These are phyloP conservation scores for Geosmithia flava DNA, from an alignment of 2,329 filamentous ascomycete species.

Conservation along the genomic window DNA sequence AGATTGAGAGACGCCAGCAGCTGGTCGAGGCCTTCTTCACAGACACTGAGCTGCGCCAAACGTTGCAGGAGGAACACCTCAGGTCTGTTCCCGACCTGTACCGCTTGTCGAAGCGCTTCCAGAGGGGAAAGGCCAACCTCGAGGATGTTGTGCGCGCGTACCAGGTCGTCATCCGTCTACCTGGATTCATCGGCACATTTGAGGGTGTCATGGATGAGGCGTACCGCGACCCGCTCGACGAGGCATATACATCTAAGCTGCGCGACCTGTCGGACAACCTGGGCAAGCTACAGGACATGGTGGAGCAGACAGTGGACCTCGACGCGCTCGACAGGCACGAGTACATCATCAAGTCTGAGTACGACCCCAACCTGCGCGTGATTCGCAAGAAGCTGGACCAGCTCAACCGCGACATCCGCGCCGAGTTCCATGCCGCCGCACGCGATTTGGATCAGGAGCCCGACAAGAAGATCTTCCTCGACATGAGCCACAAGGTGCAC, in stretches of 20 bases:
- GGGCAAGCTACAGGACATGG: conserved; percentile 88
- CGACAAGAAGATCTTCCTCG: conserved; percentile 98
- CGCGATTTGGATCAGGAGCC: conserved; percentile 77
- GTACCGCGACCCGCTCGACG: conserved; percentile 78
- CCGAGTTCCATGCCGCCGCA: conserved; percentile 65
- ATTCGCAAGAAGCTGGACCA: conserved; percentile 87
- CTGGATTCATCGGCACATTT: conserved; percentile 78
- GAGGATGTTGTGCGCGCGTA: conserved; percentile 95
- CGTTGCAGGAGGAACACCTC: conserved; percentile 92
- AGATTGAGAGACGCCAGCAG: conserved; percentile 86
- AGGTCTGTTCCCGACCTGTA: conserved; percentile 90
- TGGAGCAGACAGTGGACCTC: conserved; percentile 93
- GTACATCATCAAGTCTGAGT: conserved; percentile 98
- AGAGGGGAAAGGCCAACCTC: conserved; percentile 77
- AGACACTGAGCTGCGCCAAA: conserved; percentile 87
- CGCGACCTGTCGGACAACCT: conserved; percentile 65
- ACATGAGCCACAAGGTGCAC: conserved; percentile 80
- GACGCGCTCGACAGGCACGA: conserved; percentile 94
- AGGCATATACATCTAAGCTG: conserved; percentile 76
- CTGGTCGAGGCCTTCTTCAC: conserved; percentile 89
- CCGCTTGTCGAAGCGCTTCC: conserved; percentile 85
- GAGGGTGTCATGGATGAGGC: conserved; percentile 93
- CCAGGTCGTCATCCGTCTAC: conserved; percentile 84
- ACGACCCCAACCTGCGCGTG: conserved; percentile 77
- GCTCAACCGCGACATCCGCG: conserved; percentile 68